A percentile compares a stretch with the other conserved stretches of the same genome.
These are phyloP conservation scores for Apodospora peruviana DNA, from an alignment of 495 filamentous ascomycete species.

Conservation along the genomic window DNA sequence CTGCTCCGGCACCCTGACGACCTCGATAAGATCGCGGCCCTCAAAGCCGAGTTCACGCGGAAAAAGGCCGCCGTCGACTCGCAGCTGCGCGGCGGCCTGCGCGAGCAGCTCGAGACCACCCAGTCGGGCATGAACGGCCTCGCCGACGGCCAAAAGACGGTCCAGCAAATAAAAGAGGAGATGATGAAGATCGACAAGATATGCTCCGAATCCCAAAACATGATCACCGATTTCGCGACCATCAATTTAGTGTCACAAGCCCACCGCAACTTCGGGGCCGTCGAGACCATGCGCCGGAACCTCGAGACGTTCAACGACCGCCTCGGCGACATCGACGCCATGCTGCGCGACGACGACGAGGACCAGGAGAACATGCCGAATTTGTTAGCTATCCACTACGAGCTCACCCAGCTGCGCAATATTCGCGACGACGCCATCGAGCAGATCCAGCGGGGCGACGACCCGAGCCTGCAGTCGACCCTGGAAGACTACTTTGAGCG, in stretches of 20 bases:
- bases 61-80: slow-evolving; percentile 90
- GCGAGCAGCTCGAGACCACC: slow-evolving; percentile 86
- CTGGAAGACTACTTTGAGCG: slow-evolving; percentile 81
- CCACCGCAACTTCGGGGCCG: slow-evolving; percentile 88
- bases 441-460: slow-evolving; percentile 73
- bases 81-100: slow-evolving; percentile 78
- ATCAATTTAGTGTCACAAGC: slow-evolving; percentile 92
- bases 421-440: slow-evolving; percentile 95
- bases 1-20: slow-evolving; percentile 72
- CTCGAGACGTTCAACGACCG: slow-evolving; percentile 79
- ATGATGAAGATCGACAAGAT: slow-evolving; percentile 98
- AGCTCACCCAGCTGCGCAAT: slow-evolving; percentile 83
- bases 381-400: slow-evolving; percentile 80
- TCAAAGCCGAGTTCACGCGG: slow-evolving; percentile 89
- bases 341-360: slow-evolving; percentile 75
- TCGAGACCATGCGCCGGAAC: slow-evolving; percentile 84
- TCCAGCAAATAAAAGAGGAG: slow-evolving; percentile 89
- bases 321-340: slow-evolving; percentile 63
- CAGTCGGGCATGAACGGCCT: slow-evolving; percentile 85
- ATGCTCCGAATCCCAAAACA: slow-evolving; percentile 90
- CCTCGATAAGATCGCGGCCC: slow-evolving; percentile 85
- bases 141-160: slow-evolving; percentile 77
- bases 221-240: slow-evolving; percentile 94
- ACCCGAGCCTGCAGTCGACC: slow-evolving; percentile 68
- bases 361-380: slow-evolving; percentile 90